These are phyloP conservation scores for Nitzschia sp. DNA, from an alignment of 108 stramenopile genomes.

Conservation along the genomic window DNA sequence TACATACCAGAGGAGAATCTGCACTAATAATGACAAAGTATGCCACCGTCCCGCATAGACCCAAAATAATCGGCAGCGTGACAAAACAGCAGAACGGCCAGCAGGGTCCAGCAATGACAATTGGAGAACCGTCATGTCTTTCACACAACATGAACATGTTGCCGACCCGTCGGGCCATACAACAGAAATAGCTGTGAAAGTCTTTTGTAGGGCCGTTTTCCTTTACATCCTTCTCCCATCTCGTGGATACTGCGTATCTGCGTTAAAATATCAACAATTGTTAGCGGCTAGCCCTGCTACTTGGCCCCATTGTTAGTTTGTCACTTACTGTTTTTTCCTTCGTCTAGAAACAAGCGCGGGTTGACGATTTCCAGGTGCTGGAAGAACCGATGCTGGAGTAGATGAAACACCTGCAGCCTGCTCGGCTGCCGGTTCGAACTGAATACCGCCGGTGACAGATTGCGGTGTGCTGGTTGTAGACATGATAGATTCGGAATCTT, in stretches of 20 bases:
- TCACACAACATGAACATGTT: slow-evolving; percentile 83
- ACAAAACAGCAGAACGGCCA: slow-evolving; percentile 92
- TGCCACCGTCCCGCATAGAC: slow-evolving; percentile 55
- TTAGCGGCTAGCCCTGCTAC: too few species aligned
- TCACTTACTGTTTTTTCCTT: slow-evolving; percentile 18
- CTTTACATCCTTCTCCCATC: slow-evolving; percentile 77
- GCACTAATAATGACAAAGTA: slow-evolving; percentile 74
- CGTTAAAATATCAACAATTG: background rate
- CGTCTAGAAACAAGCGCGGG: slow-evolving; percentile 1
- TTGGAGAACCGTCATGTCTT: slow-evolving; percentile 78
- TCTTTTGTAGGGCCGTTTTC: slow-evolving; percentile 48
- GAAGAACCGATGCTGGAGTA: background rate
- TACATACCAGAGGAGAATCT: slow-evolving; percentile 68
- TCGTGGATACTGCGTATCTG: slow-evolving; percentile 72
- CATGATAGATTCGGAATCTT: too few species aligned
- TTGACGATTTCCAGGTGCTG: slow-evolving; percentile 2
- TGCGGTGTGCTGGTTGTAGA: background rate
- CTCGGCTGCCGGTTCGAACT: slow-evolving; percentile 12
- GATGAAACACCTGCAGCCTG: background rate
- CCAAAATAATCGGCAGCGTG: slow-evolving; percentile 78
- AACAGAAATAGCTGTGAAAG: slow-evolving; percentile 78
- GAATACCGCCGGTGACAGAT: background rate
- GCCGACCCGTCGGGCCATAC: slow-evolving; percentile 80
- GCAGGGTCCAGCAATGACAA: slow-evolving; percentile 85
- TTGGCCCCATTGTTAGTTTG: too few species aligned